Evolutionary conservation across 1,284 basidiomycete species (phyloP).

Genomic region (Tilletia indica): DNA sequence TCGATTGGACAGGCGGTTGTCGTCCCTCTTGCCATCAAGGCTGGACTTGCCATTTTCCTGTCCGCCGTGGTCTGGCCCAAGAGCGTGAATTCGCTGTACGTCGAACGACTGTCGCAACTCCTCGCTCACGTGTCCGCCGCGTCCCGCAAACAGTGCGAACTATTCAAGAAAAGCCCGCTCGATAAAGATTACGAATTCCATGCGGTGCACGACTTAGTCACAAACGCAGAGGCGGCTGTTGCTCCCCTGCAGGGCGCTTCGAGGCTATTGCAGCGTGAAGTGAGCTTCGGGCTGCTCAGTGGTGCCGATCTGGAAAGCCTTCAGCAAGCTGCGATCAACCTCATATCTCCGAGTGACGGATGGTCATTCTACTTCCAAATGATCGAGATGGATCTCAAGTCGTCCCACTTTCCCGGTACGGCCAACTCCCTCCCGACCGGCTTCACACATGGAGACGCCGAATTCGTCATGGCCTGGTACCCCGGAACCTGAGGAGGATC

Average conservation of each 20-base stretch:
- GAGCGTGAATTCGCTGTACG: conserved; percentile 68
- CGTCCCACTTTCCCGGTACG: conserved; percentile 33
- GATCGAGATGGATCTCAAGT: conserved; percentile 36
- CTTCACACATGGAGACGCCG: conserved; percentile 18
- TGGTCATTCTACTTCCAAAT: conserved; percentile 63
- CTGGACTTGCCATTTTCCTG: conserved; percentile 63
- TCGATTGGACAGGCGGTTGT: conserved; percentile 63
- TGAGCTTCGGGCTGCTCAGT: conserved; percentile 66
- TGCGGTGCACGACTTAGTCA: conserved; percentile 49
- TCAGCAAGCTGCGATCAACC: conserved; percentile 55
- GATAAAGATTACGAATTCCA: conserved; percentile 56
- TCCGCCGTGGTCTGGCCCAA: conserved; percentile 68
- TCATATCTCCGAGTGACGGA: conserved; percentile 64
- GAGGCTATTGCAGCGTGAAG: conserved; percentile 66
- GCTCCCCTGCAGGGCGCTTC: conserved; percentile 63
- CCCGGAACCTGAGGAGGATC: conserved; percentile 22
- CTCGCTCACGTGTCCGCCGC: conserved; percentile 62
- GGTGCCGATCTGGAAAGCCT: conserved; percentile 66
- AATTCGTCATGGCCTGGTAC: conserved; percentile 21
- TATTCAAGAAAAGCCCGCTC: conserved; percentile 61
- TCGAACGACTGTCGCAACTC: conserved; percentile 62
- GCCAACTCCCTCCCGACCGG: conserved; percentile 16
- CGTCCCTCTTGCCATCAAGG: conserved; percentile 67
- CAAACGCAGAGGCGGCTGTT: conserved; percentile 64
- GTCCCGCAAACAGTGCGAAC: conserved; percentile 61